Evolutionary conservation across 192 early-diverging fungal genomes (phyloP).

Genomic region (Oehlia diaphana): DNA sequence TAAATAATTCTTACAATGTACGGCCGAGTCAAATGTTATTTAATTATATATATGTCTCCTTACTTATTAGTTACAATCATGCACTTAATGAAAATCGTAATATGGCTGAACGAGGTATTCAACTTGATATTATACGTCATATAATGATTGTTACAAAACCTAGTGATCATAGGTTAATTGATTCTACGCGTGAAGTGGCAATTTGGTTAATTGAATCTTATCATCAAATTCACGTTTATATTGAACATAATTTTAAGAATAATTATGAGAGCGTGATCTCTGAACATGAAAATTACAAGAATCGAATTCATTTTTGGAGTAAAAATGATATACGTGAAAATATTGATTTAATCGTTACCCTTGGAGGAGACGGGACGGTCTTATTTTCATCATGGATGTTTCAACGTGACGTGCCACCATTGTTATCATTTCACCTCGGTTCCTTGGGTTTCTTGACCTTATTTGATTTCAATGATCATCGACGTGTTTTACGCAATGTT

Average conservation of each 20-base stretch:
- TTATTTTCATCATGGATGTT: conserved; percentile 87
- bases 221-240: conserved; percentile 31
- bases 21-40: not conserved
- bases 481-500: conserved; percentile 50
- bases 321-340: conserved; percentile 22
- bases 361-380: conserved; percentile 95
- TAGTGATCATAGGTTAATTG: conserved; percentile 33
- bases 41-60: not conserved
- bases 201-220: conserved; percentile 33
- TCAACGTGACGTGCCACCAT: conserved; percentile 79
- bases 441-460: conserved; percentile 91
- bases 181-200: conserved; percentile 33
- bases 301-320: conserved; percentile 27
- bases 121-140: conserved; percentile 38
- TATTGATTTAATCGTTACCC: conserved; percentile 38
- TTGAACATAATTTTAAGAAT: conserved; percentile 35
- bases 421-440: conserved; percentile 89
- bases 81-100: not conserved
- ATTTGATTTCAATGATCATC: conserved; percentile 69
- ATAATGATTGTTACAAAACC: conserved; percentile 41
- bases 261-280: conserved; percentile 14
- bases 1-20: not conserved
- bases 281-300: conserved; percentile 31
- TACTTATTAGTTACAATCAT: not conserved
- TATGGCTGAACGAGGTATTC: not conserved